Percentiles rank a stretch among this genome's conserved stretches.
Conservation (phyloP, 176 grass and related monocot genomes). For the Hordeum marinum region DNA sequence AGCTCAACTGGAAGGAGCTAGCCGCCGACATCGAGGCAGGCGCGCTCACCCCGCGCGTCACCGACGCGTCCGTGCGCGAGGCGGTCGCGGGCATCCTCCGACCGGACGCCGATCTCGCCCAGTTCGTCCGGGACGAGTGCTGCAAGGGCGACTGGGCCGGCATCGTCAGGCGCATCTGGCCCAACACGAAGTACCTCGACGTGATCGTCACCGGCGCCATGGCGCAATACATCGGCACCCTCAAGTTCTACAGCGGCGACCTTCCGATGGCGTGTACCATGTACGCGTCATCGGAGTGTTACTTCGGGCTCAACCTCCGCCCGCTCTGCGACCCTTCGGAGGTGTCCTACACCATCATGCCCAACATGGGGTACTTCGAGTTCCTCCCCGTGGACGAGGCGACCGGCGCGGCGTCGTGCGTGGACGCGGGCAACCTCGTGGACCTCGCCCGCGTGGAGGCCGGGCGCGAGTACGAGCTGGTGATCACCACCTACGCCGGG, state of each 20-base stretch:
- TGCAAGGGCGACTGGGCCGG: constrained; percentile 63
- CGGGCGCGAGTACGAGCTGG: constrained; percentile 89
- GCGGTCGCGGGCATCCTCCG: constrained; percentile 57
- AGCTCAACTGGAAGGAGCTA: constrained; percentile 87
- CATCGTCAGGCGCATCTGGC: constrained; percentile 83
- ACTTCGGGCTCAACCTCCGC: constrained; percentile 86
- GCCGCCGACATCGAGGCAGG: constrained; percentile 58
- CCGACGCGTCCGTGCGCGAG: constrained; percentile 64
- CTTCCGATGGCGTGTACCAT: constrained; percentile 96
- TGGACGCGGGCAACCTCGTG: constrained; percentile 45
- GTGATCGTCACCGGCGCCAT: constrained; percentile 95
- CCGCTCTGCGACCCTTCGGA: constrained; percentile 84
- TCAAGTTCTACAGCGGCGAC: constrained; percentile 77
- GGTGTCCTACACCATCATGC: constrained; percentile 99
- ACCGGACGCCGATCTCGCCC: constrained; percentile 58
- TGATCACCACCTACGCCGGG: constrained; percentile 94
- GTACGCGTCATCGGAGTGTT: constrained; percentile 96
- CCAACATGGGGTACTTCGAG: constrained; percentile 99
- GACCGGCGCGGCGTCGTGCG: not conserved
- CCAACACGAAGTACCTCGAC: constrained; percentile 92
- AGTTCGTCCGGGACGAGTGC: constrained; percentile 59
- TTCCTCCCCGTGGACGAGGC: constrained; percentile 60
- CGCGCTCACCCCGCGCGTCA: constrained; percentile 48
- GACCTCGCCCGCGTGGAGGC: constrained; percentile 76
- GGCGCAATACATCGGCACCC: constrained; percentile 94